Base-by-base conservation (phyloP, 2,329 filamentous ascomycete species). In the Fusarium pseudograminearum region DNA sequence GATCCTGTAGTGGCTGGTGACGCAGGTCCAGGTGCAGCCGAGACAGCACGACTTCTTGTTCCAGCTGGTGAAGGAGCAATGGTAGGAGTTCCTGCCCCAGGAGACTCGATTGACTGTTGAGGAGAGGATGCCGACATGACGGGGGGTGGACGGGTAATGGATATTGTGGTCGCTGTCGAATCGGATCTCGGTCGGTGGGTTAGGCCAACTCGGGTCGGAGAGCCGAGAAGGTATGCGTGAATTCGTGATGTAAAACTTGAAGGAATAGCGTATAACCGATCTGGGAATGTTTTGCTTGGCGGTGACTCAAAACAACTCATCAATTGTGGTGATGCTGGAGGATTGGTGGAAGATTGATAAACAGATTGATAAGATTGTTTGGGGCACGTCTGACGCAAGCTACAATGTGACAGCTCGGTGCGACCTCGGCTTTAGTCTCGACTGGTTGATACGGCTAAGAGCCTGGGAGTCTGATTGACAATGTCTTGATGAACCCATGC, bases 101-200 rank as follows among this genome's bases (percentile, higher is more conserved):
- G 61, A 47, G 70, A 69, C 50, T 73, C 61, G 48, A 68, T 50
- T 16, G 65, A 51, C 28, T 69, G 63, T 45, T 42, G 52, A 59
- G 59, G 67, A 63, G 73, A 69, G 44, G 68, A 57, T 33, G 56
- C 67, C 40, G 73, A 57, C 76, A 77, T 78, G 48, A 45, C 76
- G 65, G n/a, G 55, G 52, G 59, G 48, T 65, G 31, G 44, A 50
- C 46, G 36, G 26, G 56, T 62, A 54, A 63, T 64, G 48, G 53
- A 55, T 56, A 28, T 61, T 61, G 44, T 68, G 44, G 40, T 66
- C 67, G 62, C 65, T 67, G 57, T 60, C 54, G 56, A 61, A 47
- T 57, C 55, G 73, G 68, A 59, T 73, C 64, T 71, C 61, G 58
- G 58, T 65, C 62, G 65, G 69, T 66, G 64, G 70, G 71, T 57